These are phyloP conservation scores for Sarocladium kiliense DNA, from an alignment of 2,329 filamentous ascomycete species.

Conservation along the genomic window DNA sequence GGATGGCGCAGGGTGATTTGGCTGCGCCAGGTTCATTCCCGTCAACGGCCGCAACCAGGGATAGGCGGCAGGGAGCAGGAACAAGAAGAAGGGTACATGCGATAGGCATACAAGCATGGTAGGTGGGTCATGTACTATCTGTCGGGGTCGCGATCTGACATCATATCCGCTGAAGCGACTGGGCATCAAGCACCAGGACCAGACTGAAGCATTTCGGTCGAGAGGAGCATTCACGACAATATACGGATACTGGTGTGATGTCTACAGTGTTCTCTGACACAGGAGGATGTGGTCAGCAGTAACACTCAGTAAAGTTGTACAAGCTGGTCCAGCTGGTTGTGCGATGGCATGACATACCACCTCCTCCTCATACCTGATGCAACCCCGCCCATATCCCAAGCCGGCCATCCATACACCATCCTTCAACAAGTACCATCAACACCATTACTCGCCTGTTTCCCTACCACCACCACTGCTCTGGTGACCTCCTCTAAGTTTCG, in stretches of 20 bases:
- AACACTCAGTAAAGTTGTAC: background rate
- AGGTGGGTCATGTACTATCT: background rate
- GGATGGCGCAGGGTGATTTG: background rate
- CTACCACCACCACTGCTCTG: background rate
- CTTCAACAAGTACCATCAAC: conserved; percentile 2
- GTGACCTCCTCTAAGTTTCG: background rate
- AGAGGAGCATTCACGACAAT: background rate
- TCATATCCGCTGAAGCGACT: background rate
- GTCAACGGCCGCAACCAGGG: background rate
- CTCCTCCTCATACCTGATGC: too few relatives aligned
- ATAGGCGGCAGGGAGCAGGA: background rate
- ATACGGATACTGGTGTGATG: too few relatives aligned
- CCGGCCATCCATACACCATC: conserved; percentile 1
- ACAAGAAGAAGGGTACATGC: background rate
- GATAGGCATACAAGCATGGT: background rate
- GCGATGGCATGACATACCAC: background rate
- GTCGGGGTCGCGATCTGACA: conserved; percentile 1
- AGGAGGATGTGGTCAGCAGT: too few relatives aligned
- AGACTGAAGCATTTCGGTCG: background rate
- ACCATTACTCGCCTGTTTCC: background rate
- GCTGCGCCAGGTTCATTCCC: background rate
- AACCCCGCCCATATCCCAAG: conserved; percentile 6
- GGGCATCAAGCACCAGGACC: background rate
- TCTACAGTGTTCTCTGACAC: too few relatives aligned
- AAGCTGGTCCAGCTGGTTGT: background rate